Evolutionary conservation across 2,329 filamentous ascomycete species (phyloP).

Genomic region (Cladosporium sp.): DNA sequence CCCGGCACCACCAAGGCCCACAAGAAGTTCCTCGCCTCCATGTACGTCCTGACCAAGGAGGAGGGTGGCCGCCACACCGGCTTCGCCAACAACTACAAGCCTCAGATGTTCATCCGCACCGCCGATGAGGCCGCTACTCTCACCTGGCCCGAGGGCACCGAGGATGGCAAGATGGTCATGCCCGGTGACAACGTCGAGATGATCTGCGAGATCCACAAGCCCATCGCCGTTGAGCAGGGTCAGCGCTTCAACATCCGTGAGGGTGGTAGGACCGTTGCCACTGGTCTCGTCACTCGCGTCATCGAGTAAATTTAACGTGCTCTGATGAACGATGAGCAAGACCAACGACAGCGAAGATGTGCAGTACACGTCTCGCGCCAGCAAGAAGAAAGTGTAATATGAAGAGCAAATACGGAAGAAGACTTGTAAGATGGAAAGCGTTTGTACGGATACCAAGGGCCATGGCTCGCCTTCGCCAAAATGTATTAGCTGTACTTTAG

Average conservation of each 20-base stretch:
- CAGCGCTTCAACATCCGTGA: constrained; percentile 98
- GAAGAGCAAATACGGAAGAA: not conserved
- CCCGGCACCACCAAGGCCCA: constrained; percentile 82
- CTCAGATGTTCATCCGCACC: constrained; percentile 93
- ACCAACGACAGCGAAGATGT: not conserved
- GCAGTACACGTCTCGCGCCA: not conserved
- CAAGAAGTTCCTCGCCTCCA: constrained; percentile 87
- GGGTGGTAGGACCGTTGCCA: constrained; percentile 64
- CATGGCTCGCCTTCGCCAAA: constrained; percentile 1
- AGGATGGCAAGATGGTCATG: constrained; percentile 77
- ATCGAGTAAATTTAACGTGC: constrained; percentile 28
- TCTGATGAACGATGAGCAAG: not conserved
- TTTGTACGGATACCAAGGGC: constrained; percentile 9
- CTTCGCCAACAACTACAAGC: constrained; percentile 93
- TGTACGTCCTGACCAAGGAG: constrained; percentile 97
- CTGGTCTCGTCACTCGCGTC: constrained; percentile 37
- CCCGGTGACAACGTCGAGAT: constrained; percentile 99
- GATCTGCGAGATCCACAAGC: constrained; percentile 78
- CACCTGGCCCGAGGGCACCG: constrained; percentile 76
- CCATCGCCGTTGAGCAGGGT: constrained; percentile 82
- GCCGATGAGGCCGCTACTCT: constrained; percentile 73
- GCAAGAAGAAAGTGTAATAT: not conserved
- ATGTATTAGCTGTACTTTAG: constrained; percentile 8
- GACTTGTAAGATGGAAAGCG: constrained; percentile 7
- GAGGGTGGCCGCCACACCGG: constrained; percentile 96